These are phyloP conservation scores for Saururus chinensis DNA, from an alignment of 164 flowering plant species.

Conservation along the genomic window DNA sequence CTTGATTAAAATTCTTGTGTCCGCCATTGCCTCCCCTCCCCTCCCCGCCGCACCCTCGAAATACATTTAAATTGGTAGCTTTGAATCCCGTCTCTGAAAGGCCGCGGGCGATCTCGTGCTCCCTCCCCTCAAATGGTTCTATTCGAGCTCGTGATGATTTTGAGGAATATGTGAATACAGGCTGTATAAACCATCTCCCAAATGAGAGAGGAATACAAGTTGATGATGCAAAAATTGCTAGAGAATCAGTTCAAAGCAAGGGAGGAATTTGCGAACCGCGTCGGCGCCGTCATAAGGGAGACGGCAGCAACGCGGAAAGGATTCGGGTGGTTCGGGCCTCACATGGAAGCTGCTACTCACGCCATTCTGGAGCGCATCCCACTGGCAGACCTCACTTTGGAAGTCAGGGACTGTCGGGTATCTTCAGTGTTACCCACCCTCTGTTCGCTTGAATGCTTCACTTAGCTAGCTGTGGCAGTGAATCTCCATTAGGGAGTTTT, in stretches of 20 bases:
- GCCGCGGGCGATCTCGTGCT: no score
- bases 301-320: conserved; percentile 13
- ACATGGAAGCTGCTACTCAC: conserved; percentile 76
- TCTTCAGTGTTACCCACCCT: neutral
- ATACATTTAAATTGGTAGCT: no score
- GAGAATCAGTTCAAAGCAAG: conserved; percentile 17
- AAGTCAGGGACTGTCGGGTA: conserved; percentile 87
- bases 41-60: no score
- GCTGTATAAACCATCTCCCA: no score
- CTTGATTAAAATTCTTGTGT: no score
- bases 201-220: no score
- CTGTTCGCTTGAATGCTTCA: conserved; percentile 37
- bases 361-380: conserved; percentile 65
- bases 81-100: no score
- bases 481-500: neutral
- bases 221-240: no score
- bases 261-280: conserved; percentile 20
- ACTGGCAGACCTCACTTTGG: conserved; percentile 54
- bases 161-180: no score
- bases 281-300: conserved; percentile 27
- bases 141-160: no score
- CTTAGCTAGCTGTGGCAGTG: neutral
- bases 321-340: conserved; percentile 53
- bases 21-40: no score
- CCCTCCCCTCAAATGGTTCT: no score